Evolutionary conservation across 1,284 basidiomycete species (phyloP).

Genomic region (Singerocomus rubriflavus): DNA sequence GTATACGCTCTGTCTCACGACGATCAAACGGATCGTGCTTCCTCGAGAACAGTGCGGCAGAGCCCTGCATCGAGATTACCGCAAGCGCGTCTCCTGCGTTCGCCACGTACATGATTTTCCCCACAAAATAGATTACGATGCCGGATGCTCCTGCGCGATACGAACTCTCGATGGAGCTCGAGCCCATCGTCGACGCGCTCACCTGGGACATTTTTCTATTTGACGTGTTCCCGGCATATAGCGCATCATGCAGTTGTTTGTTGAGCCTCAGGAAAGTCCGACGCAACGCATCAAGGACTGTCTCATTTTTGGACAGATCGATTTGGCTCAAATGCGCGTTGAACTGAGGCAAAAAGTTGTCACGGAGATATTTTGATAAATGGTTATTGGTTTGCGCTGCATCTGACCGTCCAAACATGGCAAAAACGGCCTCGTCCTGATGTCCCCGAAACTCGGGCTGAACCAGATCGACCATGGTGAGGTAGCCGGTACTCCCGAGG

Average conservation of each 20-base stretch:
- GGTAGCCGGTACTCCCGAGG: slow-evolving; percentile 74
- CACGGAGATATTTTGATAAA: slow-evolving; percentile 78
- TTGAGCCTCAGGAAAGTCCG: slow-evolving; percentile 86
- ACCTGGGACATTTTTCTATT: slow-evolving; percentile 68
- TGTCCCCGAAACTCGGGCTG: slow-evolving; percentile 82
- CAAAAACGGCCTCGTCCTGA: slow-evolving; percentile 88
- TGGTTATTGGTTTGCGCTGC: slow-evolving; percentile 63
- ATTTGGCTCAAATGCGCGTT: slow-evolving; percentile 50
- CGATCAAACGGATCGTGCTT: slow-evolving; percentile 92
- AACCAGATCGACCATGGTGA: slow-evolving; percentile 93
- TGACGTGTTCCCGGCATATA: slow-evolving; percentile 43
- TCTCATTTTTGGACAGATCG: slow-evolving; percentile 41
- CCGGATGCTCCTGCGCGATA: slow-evolving; percentile 81
- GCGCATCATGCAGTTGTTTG: slow-evolving; percentile 67
- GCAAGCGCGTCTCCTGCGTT: slow-evolving; percentile 91
- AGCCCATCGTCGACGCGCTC: slow-evolving; percentile 45
- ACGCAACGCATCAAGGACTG: slow-evolving; percentile 73
- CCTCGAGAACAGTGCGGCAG: slow-evolving; percentile 72
- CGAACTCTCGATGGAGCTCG: slow-evolving; percentile 38
- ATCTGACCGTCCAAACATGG: slow-evolving; percentile 86
- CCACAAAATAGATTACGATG: slow-evolving; percentile 83
- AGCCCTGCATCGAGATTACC: slow-evolving; percentile 83
- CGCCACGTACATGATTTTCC: slow-evolving; percentile 83
- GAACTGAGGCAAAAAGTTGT: slow-evolving; percentile 71
- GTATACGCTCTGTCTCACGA: slow-evolving; percentile 82